Percentiles rank a stretch among this genome's conserved stretches.
Evolutionary conservation across 192 early-diverging fungal species (phyloP).

Genomic region (Linnemannia hyalina): DNA sequence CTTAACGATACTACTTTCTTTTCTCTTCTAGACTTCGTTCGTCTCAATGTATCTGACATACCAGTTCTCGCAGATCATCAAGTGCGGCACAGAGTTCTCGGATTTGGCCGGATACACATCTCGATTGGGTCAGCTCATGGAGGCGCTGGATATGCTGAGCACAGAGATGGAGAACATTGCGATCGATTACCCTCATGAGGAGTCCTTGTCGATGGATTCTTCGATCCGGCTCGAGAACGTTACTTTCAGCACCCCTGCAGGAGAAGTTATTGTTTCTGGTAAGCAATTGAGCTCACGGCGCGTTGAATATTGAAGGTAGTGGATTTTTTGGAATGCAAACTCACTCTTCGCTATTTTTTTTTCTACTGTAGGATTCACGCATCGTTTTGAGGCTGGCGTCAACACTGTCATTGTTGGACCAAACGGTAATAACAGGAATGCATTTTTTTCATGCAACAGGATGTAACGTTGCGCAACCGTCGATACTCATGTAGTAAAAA

Average conservation of each 20-base stretch:
- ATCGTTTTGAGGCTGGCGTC: slow-evolving; percentile 64
- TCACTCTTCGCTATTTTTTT: slow-evolving; percentile 8
- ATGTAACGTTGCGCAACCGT: not conserved
- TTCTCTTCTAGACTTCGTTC: slow-evolving; percentile 71
- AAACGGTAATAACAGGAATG: slow-evolving; percentile 83
- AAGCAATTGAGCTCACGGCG: not conserved
- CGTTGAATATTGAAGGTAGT: not conserved
- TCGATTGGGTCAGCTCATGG: slow-evolving; percentile 86
- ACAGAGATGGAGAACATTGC: slow-evolving; percentile 63
- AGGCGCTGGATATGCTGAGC: slow-evolving; percentile 72
- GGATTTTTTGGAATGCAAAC: not conserved
- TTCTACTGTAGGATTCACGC: slow-evolving; percentile 55
- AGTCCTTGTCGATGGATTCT: slow-evolving; percentile 40
- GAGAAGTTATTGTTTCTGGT: slow-evolving; percentile 29
- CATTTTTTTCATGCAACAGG: not conserved
- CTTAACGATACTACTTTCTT: not conserved
- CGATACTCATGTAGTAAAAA: not conserved
- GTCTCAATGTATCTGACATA: slow-evolving; percentile 89
- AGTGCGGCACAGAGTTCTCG: slow-evolving; percentile 76
- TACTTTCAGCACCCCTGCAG: slow-evolving; percentile 38
- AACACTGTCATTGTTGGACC: slow-evolving; percentile 79
- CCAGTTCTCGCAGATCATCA: slow-evolving; percentile 79
- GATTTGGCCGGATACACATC: slow-evolving; percentile 87
- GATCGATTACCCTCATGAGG: slow-evolving; percentile 59
- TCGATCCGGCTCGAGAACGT: slow-evolving; percentile 45